phyloP scores from a whole-genome alignment of 371 early-diverging fungal species.

The Lichtheimia ornata region DNA sequence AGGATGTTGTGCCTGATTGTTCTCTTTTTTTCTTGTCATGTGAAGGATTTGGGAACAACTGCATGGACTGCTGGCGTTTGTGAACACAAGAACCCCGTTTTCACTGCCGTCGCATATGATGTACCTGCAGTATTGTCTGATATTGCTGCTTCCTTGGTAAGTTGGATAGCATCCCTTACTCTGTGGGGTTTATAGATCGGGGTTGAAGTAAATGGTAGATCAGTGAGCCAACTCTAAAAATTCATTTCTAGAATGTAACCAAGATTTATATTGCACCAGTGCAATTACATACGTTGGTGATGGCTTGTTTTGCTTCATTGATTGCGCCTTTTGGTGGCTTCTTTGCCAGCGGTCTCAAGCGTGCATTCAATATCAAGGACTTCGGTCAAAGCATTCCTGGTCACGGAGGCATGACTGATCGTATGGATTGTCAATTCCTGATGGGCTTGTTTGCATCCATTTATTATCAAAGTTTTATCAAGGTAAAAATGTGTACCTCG shows the following conservation, averaged over 20 bases:
- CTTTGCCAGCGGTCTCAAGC: constrained; percentile 98
- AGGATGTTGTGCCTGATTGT: background rate
- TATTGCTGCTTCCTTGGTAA: background rate
- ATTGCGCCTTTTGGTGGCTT: constrained; percentile 99
- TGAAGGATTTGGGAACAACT: constrained; percentile 43
- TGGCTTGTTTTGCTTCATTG: constrained; percentile 94
- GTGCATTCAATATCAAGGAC: constrained; percentile 98
- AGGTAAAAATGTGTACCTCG: constrained; percentile 34
- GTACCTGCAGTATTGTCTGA: constrained; percentile 18
- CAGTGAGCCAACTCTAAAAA: constrained; percentile 6
- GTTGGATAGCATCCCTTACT: background rate
- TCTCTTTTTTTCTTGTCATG: background rate
- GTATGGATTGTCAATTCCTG: constrained; percentile 98
- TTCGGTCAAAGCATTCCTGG: constrained; percentile 98
- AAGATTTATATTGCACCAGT: constrained; percentile 72
- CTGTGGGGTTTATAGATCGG: no score
- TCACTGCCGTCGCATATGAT: constrained; percentile 35
- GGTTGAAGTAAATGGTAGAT: no score
- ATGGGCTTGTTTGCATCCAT: constrained; percentile 96
- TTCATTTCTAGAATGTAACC: constrained; percentile 29
- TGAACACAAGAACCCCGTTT: constrained; percentile 49
- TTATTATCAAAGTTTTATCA: constrained; percentile 89
- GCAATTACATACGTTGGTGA: constrained; percentile 85
- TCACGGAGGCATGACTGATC: constrained; percentile 98
- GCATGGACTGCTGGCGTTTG: constrained; percentile 48